Base-by-base conservation (phyloP, 305 asterid species). In the Fraxinus paxiana region DNA sequence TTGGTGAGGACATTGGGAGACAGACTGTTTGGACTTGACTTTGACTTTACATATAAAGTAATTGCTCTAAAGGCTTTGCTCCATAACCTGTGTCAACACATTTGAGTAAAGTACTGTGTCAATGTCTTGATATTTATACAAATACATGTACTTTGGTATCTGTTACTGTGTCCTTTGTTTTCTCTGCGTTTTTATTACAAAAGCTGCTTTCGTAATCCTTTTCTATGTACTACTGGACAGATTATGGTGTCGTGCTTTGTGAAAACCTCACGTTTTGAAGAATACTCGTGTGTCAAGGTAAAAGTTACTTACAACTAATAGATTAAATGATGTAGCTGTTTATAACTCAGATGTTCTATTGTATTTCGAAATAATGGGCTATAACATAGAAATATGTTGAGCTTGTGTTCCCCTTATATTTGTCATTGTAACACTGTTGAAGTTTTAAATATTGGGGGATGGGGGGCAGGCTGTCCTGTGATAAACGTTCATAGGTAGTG, bases 271-370 rank as follows among this genome's bases (percentile, higher is more conserved):
- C 97, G 86, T 82, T 90, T 88, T 79, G 97, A 94, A 87, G 99
- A 96, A 83, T 96, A 96, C 82, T 86, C 91, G 54, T 96, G 98
- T 75, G 99, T 96, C 79, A 94, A 96, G 98, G 99, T 94, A 79
- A 87, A 87, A 67, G 59, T 79, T 83, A 59, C 80, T 76, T 72
- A 61, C 59, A 13, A 28, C 73, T 76, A 12, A 69, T 13, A 18
- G 12, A 69, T n/a, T n/a, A 67, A 67, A 13, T 5, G 1, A 65
- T 2, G 38, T 67, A 67, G 37, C 30, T 61, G 30, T 61, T 63
- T 8, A 22, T 63, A 63, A 10, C 2, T 63, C 6, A 7, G 17
- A 24, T 63, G 70, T 26, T 63, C 72, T 63, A 24, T 0, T 4
- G 28, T 63, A 22, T 9, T 24, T 63, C 7, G n/a, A 63, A 63